Evolutionary conservation across 768 basidiomycete species (phyloP).

Genomic region (Calocybe gangraenosa): DNA sequence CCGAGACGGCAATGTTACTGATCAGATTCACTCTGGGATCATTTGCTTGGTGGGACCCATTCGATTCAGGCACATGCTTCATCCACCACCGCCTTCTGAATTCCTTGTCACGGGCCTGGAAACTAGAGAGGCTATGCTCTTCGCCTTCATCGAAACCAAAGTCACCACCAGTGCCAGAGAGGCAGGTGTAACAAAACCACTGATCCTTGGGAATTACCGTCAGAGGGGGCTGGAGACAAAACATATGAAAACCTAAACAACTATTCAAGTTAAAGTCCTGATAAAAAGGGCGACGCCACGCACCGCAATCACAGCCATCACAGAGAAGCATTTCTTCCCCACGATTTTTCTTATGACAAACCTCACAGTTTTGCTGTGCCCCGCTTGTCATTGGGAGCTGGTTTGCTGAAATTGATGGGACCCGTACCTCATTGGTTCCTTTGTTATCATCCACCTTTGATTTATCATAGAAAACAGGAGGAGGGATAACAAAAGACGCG

Average conservation of each 20-base stretch:
- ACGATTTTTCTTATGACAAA: constrained; percentile 85
- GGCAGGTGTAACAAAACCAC: constrained; percentile 93
- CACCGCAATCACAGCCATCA: constrained; percentile 45
- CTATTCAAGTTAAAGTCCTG: constrained; percentile 13
- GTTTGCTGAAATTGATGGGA: constrained; percentile 21
- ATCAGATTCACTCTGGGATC: constrained; percentile 53
- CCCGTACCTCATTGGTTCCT: constrained; percentile 51
- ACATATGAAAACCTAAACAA: constrained; percentile 86
- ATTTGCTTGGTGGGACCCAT: constrained; percentile 29
- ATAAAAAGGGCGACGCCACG: constrained; percentile 10
- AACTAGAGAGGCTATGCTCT: constrained; percentile 88
- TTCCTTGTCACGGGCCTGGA: constrained; percentile 86
- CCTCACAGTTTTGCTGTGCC: constrained; percentile 80
- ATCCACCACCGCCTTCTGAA: constrained; percentile 90
- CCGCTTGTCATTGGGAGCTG: constrained; percentile 18
- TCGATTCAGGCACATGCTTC: constrained; percentile 55
- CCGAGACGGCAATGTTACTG: constrained; percentile 67
- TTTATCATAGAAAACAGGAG: constrained; percentile 47
- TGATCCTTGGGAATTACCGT: constrained; percentile 83
- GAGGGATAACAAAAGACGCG: constrained; percentile 31
- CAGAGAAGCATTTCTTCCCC: constrained; percentile 87
- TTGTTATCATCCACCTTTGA: constrained; percentile 33
- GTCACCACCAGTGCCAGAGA: constrained; percentile 89
- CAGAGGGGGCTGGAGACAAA: constrained; percentile 92
- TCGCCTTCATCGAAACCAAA: constrained; percentile 98